These are phyloP conservation scores for Microdochium nivale DNA, from an alignment of 2,329 filamentous ascomycete species.

Conservation along the genomic window DNA sequence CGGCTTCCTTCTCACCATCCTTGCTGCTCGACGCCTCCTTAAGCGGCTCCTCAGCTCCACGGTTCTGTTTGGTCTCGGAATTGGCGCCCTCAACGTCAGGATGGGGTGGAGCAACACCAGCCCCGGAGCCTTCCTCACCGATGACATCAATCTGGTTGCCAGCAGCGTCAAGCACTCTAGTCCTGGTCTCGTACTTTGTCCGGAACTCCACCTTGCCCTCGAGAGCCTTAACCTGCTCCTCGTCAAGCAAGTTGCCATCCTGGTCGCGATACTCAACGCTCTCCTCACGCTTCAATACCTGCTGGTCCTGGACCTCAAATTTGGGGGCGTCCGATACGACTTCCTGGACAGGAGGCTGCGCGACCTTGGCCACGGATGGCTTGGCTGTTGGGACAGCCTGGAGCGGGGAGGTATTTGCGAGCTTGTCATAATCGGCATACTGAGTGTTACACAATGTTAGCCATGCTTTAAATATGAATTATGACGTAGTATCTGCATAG, in stretches of 20 bases:
- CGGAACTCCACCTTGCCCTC: slow-evolving; percentile 93
- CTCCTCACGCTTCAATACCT: slow-evolving; percentile 57
- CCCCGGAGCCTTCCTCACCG: slow-evolving; percentile 28
- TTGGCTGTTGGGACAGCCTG: slow-evolving; percentile 3
- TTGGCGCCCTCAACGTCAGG: slow-evolving; percentile 54
- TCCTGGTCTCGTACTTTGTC: slow-evolving; percentile 92
- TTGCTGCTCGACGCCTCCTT: slow-evolving; percentile 37
- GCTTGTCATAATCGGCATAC: not conserved
- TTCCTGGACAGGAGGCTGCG: slow-evolving; percentile 11
- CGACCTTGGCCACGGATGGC: slow-evolving; percentile 5
- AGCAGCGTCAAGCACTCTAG: slow-evolving; percentile 67
- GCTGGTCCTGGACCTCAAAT: slow-evolving; percentile 35
- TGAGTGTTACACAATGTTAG: not conserved
- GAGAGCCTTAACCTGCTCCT: slow-evolving; percentile 73
- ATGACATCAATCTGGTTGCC: slow-evolving; percentile 64
- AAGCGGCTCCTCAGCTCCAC: slow-evolving; percentile 25
- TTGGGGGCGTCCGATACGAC: slow-evolving; percentile 39
- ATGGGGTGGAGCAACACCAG: slow-evolving; percentile 46
- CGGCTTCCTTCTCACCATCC: slow-evolving; percentile 50
- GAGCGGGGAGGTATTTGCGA: not conserved
- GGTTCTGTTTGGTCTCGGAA: slow-evolving; percentile 43
- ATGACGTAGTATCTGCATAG: not conserved
- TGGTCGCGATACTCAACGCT: slow-evolving; percentile 92
- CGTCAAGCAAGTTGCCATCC: slow-evolving; percentile 78
- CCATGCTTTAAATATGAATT: not conserved